Evolutionary conservation across 805 yeast genomes (phyloP).

Genomic region (Myxozyma lipomycoides): DNA sequence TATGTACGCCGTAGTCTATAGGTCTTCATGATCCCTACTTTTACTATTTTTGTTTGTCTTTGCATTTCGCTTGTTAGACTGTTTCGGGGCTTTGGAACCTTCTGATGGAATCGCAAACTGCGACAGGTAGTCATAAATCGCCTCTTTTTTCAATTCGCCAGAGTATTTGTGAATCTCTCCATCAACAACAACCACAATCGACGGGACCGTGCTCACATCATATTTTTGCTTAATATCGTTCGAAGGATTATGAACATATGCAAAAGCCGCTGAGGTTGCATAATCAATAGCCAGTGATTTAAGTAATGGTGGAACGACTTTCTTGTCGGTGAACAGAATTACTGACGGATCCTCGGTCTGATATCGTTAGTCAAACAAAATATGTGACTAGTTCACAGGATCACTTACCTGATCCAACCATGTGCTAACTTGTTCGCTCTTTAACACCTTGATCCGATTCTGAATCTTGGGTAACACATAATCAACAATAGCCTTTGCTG

Average conservation of each 20-base stretch:
- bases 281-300: conserved; percentile 71
- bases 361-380: neutral
- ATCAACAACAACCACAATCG: conserved; percentile 35
- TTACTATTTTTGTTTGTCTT: conserved; percentile 32
- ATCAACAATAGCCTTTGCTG: conserved; percentile 50
- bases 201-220: conserved; percentile 31
- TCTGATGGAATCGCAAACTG: conserved; percentile 38
- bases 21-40: conserved; percentile 21
- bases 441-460: conserved; percentile 15
- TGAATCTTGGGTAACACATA: conserved; percentile 41
- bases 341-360: conserved; percentile 13
- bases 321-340: conserved; percentile 34
- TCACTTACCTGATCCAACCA: conserved; percentile 8
- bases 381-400: neutral
- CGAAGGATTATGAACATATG: conserved; percentile 33
- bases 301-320: conserved; percentile 50
- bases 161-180: conserved; percentile 26
- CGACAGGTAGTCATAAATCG: conserved; percentile 37
- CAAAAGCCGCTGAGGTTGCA: conserved; percentile 49
- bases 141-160: conserved; percentile 37
- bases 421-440: conserved; percentile 1
- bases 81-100: conserved; percentile 34
- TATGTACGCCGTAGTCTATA: neutral
- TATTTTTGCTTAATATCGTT: conserved; percentile 32
- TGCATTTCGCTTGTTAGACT: conserved; percentile 17